Conservation (phyloP, 805 yeast genomes). For the Starmerella floris region DNA sequence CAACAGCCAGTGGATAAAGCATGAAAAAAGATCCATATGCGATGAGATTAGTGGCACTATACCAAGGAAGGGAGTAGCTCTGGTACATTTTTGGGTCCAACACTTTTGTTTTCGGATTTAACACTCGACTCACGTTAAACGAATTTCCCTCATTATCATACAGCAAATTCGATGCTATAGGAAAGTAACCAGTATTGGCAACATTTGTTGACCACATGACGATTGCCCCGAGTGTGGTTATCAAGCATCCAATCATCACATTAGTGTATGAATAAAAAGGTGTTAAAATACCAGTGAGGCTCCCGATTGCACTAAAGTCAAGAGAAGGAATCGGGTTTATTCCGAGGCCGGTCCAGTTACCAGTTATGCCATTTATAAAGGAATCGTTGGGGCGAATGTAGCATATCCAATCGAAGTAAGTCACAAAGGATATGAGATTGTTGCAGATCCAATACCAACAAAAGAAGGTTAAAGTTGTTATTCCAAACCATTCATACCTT, state of each 20-base stretch:
- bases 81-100: constrained; percentile 38
- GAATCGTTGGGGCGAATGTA: constrained; percentile 38
- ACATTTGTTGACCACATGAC: constrained; percentile 35
- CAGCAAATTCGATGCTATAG: constrained; percentile 36
- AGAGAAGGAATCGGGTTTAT: constrained; percentile 41
- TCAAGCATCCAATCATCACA: constrained; percentile 29
- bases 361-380: constrained; percentile 47
- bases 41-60: constrained; percentile 47
- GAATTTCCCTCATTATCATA: constrained; percentile 40
- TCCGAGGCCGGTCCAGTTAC: constrained; percentile 35
- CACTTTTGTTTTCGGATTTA: constrained; percentile 34
- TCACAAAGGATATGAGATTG: constrained; percentile 45
- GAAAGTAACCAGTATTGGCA: constrained; percentile 39
- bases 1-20: constrained; percentile 41
- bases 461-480: constrained; percentile 34
- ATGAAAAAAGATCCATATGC: constrained; percentile 47
- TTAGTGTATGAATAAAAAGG: background rate
- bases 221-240: constrained; percentile 25
- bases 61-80: constrained; percentile 55
- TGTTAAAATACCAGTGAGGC: background rate
- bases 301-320: constrained; percentile 27
- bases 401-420: constrained; percentile 49
- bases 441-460: constrained; percentile 58
- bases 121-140: constrained; percentile 34
- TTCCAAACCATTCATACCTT: constrained; percentile 37